Evolutionary conservation across 2,329 filamentous ascomycete species (phyloP).

Genomic region (Hypomyces rosellus): DNA sequence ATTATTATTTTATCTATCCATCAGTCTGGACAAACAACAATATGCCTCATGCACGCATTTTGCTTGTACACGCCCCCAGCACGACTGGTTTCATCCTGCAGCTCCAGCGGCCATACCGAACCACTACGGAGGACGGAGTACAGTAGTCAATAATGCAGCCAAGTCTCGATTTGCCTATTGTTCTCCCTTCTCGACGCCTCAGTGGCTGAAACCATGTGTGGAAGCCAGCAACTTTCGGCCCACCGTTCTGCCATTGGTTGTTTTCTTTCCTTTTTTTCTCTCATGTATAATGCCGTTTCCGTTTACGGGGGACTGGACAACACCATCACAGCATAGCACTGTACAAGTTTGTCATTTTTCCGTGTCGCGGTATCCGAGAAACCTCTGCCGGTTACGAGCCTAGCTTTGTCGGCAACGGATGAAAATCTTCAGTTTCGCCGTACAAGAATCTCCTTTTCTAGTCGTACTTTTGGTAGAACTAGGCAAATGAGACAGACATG

Average conservation of each 20-base stretch:
- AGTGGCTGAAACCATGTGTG: background rate
- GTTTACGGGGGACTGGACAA: too few species aligned
- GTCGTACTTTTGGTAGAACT: background rate
- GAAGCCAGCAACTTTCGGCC: too few species aligned
- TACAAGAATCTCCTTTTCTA: too few species aligned
- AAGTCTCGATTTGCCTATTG: background rate
- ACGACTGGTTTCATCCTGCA: background rate
- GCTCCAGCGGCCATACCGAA: background rate
- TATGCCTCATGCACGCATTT: too few species aligned
- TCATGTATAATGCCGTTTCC: too few species aligned
- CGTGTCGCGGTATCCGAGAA: conserved; percentile 9
- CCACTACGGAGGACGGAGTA: background rate
- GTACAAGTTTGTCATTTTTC: background rate
- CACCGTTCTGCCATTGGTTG: background rate
- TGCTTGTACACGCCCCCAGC: background rate
- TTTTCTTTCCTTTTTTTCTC: background rate
- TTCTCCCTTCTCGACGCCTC: background rate
- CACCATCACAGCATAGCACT: too few species aligned
- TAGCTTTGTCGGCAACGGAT: too few species aligned
- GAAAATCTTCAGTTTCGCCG: too few species aligned
- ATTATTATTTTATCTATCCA: too few species aligned
- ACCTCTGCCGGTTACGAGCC: background rate
- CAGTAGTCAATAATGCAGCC: background rate
- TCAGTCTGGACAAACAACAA: too few species aligned
- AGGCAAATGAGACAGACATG: conserved; percentile 8